Base-by-base conservation (phyloP, 2,329 filamentous ascomycete genomes). In the Nemania serpens region DNA sequence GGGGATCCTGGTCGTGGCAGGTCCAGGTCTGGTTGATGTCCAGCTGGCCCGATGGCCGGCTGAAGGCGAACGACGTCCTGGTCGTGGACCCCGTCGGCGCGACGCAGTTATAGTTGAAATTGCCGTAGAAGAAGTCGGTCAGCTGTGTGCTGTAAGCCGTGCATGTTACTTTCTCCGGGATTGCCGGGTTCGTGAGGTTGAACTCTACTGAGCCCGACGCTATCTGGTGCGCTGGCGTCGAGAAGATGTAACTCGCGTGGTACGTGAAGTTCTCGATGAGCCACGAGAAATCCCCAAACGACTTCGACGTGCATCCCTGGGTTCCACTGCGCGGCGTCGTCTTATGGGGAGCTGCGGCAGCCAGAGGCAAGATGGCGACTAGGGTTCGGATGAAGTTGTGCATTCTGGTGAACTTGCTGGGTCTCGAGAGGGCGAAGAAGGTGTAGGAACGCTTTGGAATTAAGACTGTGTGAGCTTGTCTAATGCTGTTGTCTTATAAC, bases 191-290 rank as follows among this genome's bases (percentile, higher is more conserved):
- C 55, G 71, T 68, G n/a, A 84, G 73, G 62, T 78, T 80, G 74
- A 84, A 84, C 69, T 74, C 75, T 62, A 80, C 77, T 60, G 76
- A 75, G 50, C 81, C 82, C 71, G 72, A 76, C 1, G 77, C 77
- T 69, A 78, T 80, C 64, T 83, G 80, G 73, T 84, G 82, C 3
- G 82, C 74, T 0, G 82, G 82, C 2, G 80, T 84, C 15, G 75
- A 75, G 75, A 82, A 84, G 69, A 74, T 71, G 70, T 79, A 82
- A 11, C 74, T 76, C n/a, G 77, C 77, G 70, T 81, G 77, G 75
- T 75, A 84, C 70, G 79, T 76, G 61, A 85, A 81, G 69, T 74
- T 68, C 47, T 73, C 65, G 45, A 83, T 66, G 0, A 69, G 71
- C 80, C 81, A 84, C 5, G 59, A 34, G 60, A 79, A 78, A 62